phyloP scores from a whole-genome alignment of 2,329 filamentous ascomycete genomes.

The Pseudogymnoascus sp. region DNA sequence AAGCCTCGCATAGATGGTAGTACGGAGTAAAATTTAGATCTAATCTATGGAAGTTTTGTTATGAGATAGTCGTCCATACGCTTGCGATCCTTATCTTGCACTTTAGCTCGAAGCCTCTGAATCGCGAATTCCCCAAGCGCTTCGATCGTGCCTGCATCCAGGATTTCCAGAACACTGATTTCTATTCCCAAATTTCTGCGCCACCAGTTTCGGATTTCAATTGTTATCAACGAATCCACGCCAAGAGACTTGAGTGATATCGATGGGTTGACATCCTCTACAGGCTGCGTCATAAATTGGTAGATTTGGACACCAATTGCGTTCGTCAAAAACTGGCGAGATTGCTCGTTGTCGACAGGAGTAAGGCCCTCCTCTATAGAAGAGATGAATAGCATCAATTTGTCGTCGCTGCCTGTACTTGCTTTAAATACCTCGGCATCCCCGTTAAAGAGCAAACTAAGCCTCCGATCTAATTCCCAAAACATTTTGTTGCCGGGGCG shows the following conservation, averaged over 20 bases:
- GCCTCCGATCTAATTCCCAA: background rate
- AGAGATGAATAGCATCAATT: background rate
- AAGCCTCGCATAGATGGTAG: too few species aligned
- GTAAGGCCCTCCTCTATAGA: background rate
- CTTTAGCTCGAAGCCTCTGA: background rate
- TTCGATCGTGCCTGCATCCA: background rate
- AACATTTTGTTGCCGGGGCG: background rate
- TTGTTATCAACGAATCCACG: constrained; percentile 15
- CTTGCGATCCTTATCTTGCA: background rate
- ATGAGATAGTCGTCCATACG: background rate
- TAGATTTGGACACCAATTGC: constrained; percentile 11
- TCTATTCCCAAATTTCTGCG: background rate
- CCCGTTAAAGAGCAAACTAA: background rate
- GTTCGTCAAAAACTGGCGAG: background rate
- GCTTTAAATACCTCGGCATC: background rate
- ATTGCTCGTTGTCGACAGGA: background rate
- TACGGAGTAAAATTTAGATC: background rate
- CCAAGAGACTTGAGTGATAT: constrained; percentile 12
- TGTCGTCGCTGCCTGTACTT: background rate
- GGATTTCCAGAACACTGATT: background rate
- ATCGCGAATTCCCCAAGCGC: background rate
- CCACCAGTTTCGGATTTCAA: constrained; percentile 13
- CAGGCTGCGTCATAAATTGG: constrained; percentile 10
- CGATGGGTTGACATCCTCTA: constrained; percentile 10
- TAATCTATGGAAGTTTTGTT: background rate